phyloP scores from a whole-genome alignment of 257 asterid genomes.

The Capsicum pubescens region DNA sequence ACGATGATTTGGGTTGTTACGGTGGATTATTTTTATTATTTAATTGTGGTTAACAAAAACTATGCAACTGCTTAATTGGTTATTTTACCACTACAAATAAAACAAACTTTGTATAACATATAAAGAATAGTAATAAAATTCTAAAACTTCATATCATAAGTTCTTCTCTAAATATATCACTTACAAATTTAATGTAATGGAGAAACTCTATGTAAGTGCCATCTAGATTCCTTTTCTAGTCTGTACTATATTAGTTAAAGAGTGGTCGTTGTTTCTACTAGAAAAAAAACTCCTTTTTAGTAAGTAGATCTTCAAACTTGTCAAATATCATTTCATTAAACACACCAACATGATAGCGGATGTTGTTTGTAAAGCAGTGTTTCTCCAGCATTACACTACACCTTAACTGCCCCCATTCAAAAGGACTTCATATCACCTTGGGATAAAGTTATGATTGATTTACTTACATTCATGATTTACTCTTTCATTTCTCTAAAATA shows the following conservation, averaged over 20 bases:
- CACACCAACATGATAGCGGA: background rate
- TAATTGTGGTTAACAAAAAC: background rate
- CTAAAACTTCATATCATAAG: background rate
- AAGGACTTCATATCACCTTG: background rate
- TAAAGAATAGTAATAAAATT: background rate
- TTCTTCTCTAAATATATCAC: background rate
- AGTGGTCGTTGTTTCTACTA: background rate
- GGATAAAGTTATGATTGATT: constrained; percentile 10
- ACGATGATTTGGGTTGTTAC: too few relatives aligned
- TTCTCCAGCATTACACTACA: background rate
- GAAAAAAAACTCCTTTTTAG: background rate
- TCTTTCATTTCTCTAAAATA: background rate
- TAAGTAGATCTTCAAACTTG: constrained; percentile 1
- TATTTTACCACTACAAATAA: background rate
- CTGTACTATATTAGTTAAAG: background rate
- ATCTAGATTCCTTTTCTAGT: background rate
- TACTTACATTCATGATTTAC: constrained; percentile 10
- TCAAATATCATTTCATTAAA: background rate
- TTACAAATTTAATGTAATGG: constrained; percentile 17
- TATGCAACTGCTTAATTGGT: background rate
- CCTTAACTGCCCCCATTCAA: constrained; percentile 3
- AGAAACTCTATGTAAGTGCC: background rate
- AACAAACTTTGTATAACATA: background rate
- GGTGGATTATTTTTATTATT: too few relatives aligned
- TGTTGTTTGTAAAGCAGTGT: constrained; percentile 25